Conservation (phyloP, 352 stramenopile genomes). For the Phytophthora podocarpi region DNA sequence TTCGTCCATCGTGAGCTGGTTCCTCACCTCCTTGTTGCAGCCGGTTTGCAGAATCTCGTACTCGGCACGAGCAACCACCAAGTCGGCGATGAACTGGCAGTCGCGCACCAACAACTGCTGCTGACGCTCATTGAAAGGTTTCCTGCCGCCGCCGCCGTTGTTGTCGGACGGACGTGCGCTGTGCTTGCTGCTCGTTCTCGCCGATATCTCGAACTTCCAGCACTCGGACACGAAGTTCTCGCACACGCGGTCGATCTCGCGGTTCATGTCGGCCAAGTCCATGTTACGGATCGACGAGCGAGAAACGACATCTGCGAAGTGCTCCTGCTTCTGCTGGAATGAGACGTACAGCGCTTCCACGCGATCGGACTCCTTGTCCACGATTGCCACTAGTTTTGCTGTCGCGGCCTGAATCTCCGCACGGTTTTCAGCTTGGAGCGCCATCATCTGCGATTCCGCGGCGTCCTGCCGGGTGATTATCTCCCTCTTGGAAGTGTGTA, state of each 20-base stretch:
- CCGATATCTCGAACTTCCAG: conserved; percentile 89
- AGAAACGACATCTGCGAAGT: conserved; percentile 79
- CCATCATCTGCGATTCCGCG: conserved; percentile 68
- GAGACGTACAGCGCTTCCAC: conserved; percentile 81
- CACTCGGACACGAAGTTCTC: conserved; percentile 84
- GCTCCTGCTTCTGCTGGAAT: conserved; percentile 83
- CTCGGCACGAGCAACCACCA: conserved; percentile 77
- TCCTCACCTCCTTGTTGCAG: conserved; percentile 67
- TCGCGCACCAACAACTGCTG: conserved; percentile 80
- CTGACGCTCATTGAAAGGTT: conserved; percentile 84
- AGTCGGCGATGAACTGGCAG: conserved; percentile 81
- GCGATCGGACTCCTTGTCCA: conserved; percentile 83
- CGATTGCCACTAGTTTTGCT: conserved; percentile 63
- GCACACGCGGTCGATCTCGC: conserved; percentile 78
- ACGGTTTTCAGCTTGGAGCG: conserved; percentile 71
- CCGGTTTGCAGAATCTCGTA: conserved; percentile 74
- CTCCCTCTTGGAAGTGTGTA: conserved; percentile 58
- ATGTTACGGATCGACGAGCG: conserved; percentile 85
- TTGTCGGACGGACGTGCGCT: conserved; percentile 52
- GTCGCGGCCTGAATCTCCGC: conserved; percentile 75
- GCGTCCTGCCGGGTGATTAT: conserved; percentile 58
- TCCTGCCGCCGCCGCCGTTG: conserved; percentile 47
- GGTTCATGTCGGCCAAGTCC: conserved; percentile 78
- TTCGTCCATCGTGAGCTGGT: conserved; percentile 51
- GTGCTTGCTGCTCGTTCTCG: conserved; percentile 56